Evolutionary conservation across 192 early-diverging fungal genomes (phyloP), one percentile per base, ranked within the genome.

Genomic region (Dimargaris cristalligena): DNA sequence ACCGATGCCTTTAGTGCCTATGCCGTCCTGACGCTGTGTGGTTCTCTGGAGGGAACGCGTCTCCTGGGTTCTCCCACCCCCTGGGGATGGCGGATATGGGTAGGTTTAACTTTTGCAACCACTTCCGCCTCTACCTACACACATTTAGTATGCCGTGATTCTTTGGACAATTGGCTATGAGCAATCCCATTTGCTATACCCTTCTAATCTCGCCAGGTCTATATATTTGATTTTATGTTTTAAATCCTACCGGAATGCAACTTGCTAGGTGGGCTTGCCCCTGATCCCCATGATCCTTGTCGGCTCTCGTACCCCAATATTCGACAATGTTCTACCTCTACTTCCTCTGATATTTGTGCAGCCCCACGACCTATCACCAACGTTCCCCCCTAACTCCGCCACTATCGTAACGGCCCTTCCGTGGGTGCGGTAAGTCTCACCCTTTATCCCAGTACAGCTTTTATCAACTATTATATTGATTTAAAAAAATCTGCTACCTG

Each of bases 51-150:
- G 30, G 77, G 78, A 29, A 73, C 75, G 48, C 51, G 63, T 31
- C 54, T 80, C 25, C 61, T 82, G 23, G 75, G 75, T 6, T 60
- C 63, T 28, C 71, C 77, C 32, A 68, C 66, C 8, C 59, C 69
- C 28, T 82, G 80, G 80, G 62, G 72, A n/a, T 82, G 80, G 80
- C 68, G 75, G n/a, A 73, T 71, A 11, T 80, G 74, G 75, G 62
- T 81, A 52, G 64, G 64, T 9, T n/a, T 65, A 61, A n/a, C n/a
- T 55, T 6, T 16, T 16, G 38, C 6, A 10, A 10, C 16, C 16
- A 41, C 38, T 6, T 10, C 8, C 8, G 38, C 16, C 8, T 41
- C 16, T 6, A 41, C 38, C 38, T 6, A 16, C 6, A 41, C 8
- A 6, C 38, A 41, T 16, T 16, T 16, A 16, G 16, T 41, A 41